A percentile compares a stretch with the other conserved stretches of the same genome.
Evolutionary conservation across 1,284 basidiomycete genomes (phyloP).

Genomic region (Leccinum subrobustum): DNA sequence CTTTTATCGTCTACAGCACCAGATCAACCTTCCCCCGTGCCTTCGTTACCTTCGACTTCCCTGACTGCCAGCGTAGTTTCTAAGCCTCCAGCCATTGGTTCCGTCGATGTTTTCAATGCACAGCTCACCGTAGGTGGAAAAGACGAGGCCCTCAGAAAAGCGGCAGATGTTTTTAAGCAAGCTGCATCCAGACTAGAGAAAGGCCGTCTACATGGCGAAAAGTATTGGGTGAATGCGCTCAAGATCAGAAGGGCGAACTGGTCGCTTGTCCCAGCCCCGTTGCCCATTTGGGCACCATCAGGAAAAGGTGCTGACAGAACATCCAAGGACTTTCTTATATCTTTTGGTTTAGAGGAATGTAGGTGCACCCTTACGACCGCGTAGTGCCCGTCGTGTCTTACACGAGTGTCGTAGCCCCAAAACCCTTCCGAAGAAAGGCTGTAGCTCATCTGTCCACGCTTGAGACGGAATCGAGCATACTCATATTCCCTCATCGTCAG

Average conservation of each 20-base stretch:
- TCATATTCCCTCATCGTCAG: constrained; percentile 66
- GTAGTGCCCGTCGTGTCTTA: constrained; percentile 4
- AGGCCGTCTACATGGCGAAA: constrained; percentile 56
- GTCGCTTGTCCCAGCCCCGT: constrained; percentile 72
- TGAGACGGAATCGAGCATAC: constrained; percentile 39
- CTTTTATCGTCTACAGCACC: constrained; percentile 47
- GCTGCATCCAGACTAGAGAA: constrained; percentile 70
- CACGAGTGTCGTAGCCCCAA: constrained; percentile 47
- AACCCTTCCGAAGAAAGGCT: constrained; percentile 59
- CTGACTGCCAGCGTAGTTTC: constrained; percentile 65
- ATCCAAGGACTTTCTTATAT: constrained; percentile 74
- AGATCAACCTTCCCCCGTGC: constrained; percentile 22
- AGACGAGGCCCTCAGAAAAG: constrained; percentile 72
- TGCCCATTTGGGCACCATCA: constrained; percentile 62
- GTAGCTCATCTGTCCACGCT: constrained; percentile 63
- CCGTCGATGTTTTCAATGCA: constrained; percentile 71
- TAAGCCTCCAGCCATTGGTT: constrained; percentile 60
- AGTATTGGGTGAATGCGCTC: constrained; percentile 77
- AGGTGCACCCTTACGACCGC: constrained; percentile 24
- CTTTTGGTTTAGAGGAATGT: constrained; percentile 80
- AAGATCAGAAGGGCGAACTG: constrained; percentile 72
- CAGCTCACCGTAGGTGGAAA: constrained; percentile 74
- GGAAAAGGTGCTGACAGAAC: constrained; percentile 76
- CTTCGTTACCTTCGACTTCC: constrained; percentile 34
- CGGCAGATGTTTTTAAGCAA: constrained; percentile 63